phyloP scores from a whole-genome alignment of 1,284 basidiomycete species.

The Phellopilus nigrolimitatus region DNA sequence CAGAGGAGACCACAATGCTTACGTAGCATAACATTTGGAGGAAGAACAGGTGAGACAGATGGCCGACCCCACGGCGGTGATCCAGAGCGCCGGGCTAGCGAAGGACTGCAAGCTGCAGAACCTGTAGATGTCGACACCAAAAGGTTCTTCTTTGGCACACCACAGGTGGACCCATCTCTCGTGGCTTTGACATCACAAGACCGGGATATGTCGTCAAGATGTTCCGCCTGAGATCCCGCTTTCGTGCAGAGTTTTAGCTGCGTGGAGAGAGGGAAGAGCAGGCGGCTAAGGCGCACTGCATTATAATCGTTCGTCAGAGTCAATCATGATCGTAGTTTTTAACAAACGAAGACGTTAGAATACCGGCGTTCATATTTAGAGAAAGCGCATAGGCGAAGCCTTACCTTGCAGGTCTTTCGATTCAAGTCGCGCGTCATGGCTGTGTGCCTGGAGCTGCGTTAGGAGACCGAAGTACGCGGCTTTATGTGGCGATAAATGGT shows the following conservation, averaged over 20 bases:
- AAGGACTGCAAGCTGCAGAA: not conserved
- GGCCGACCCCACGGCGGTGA: not conserved
- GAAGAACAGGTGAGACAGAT: not conserved
- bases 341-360: not conserved
- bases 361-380: not conserved
- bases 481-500: conserved; percentile 9
- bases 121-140: too few species aligned
- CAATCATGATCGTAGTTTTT: not conserved
- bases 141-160: not conserved
- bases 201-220: not conserved
- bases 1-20: not conserved
- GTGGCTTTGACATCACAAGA: not conserved
- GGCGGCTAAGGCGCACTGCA: conserved; percentile 16
- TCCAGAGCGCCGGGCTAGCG: not conserved
- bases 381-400: not conserved
- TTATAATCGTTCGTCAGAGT: not conserved
- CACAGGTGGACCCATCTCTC: not conserved
- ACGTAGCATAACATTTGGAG: conserved; percentile 18
- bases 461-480: conserved; percentile 19
- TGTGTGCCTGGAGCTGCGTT: conserved; percentile 15
- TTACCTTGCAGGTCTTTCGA: conserved; percentile 19
- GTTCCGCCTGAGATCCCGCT: not conserved
- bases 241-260: conserved; percentile 16
- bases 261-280: conserved; percentile 18
- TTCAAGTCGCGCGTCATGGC: conserved; percentile 7